Conservation (phyloP, 495 filamentous ascomycete genomes). For the Cercophora scortea region DNA sequence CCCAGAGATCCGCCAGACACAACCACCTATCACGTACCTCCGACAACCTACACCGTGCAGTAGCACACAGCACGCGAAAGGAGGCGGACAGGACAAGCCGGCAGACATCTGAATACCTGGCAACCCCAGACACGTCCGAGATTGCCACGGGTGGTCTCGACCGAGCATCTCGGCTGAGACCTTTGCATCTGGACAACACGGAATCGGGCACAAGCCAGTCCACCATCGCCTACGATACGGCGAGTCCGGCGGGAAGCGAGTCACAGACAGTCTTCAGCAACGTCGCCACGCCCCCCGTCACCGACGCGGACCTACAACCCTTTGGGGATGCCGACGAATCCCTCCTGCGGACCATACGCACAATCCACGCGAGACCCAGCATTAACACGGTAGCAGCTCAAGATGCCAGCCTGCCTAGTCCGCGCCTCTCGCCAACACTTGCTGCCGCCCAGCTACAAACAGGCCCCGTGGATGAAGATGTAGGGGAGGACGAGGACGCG, state of each 20-base stretch:
- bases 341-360: conserved; percentile 28
- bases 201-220: conserved; percentile 38
- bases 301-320: conserved; percentile 43
- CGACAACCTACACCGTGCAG: conserved; percentile 32
- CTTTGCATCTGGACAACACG: conserved; percentile 24
- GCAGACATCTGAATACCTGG: conserved; percentile 27
- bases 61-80: conserved; percentile 20
- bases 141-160: conserved; percentile 12
- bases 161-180: conserved; percentile 23
- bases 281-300: conserved; percentile 51
- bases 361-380: conserved; percentile 31
- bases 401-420: conserved; percentile 89
- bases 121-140: conserved; percentile 43
- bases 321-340: conserved; percentile 39
- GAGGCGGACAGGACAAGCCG: conserved; percentile 17
- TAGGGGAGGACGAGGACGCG: conserved; percentile 23
- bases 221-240: conserved; percentile 37
- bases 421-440: conserved; percentile 85
- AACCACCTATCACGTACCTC: conserved; percentile 10
- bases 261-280: conserved; percentile 42
- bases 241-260: conserved; percentile 37
- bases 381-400: conserved; percentile 62
- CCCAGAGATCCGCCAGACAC: conserved; percentile 18
- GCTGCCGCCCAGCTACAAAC: conserved; percentile 59
- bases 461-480: conserved; percentile 30